Conservation (phyloP, 2,329 filamentous ascomycete species). For the Colletotrichum truncatum region DNA sequence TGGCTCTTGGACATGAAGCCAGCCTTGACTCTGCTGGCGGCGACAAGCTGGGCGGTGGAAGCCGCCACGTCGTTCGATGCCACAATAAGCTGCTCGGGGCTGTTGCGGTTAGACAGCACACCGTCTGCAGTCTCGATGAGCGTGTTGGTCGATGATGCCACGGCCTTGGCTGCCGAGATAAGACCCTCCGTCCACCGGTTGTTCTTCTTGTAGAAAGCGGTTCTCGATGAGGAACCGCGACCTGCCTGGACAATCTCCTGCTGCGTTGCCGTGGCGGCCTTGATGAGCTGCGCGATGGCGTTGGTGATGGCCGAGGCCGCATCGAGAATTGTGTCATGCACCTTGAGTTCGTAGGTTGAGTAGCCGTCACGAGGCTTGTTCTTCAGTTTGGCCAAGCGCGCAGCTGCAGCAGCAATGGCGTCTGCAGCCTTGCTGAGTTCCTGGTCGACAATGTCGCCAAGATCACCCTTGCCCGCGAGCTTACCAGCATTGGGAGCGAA, state of each 20-base stretch:
- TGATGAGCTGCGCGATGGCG: slow-evolving; percentile 93
- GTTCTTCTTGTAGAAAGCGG: slow-evolving; percentile 99
- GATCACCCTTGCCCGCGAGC: slow-evolving; percentile 81
- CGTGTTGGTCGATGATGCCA: slow-evolving; percentile 91
- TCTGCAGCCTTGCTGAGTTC: slow-evolving; percentile 94
- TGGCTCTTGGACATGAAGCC: slow-evolving; percentile 98
- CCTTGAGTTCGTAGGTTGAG: slow-evolving; percentile 94
- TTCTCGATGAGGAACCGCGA: slow-evolving; percentile 84
- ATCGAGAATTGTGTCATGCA: slow-evolving; percentile 94
- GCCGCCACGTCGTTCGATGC: slow-evolving; percentile 97
- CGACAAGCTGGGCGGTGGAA: slow-evolving; percentile 94
- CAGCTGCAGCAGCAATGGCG: slow-evolving; percentile 91
- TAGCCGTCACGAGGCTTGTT: slow-evolving; percentile 97
- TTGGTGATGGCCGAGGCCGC: slow-evolving; percentile 93
- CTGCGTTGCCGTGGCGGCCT: slow-evolving; percentile 91
- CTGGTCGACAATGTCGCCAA: slow-evolving; percentile 91
- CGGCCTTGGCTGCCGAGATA: slow-evolving; percentile 96
- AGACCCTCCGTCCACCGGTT: slow-evolving; percentile 99
- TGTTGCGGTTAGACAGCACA: slow-evolving; percentile 90
- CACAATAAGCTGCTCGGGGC: slow-evolving; percentile 95
- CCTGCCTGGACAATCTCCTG: slow-evolving; percentile 97
- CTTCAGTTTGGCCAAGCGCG: slow-evolving; percentile 88
- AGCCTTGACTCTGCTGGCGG: slow-evolving; percentile 94
- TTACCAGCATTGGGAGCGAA: slow-evolving; percentile 91
- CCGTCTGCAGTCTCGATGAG: slow-evolving; percentile 98